These are phyloP conservation scores for Protomyces pachydermus DNA, from an alignment of 1,139 yeast species.

Conservation along the genomic window DNA sequence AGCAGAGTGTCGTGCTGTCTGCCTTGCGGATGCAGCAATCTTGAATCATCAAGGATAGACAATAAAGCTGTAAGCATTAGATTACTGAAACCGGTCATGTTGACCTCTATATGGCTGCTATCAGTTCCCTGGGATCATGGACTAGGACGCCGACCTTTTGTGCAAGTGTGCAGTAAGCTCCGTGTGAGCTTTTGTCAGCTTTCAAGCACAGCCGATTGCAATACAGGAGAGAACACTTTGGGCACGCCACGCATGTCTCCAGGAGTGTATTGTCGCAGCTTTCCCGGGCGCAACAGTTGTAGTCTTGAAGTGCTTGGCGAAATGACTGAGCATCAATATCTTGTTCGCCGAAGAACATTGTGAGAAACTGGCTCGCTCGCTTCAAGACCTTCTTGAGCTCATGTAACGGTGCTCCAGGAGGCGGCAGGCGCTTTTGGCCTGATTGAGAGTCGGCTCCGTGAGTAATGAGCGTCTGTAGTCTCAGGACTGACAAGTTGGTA, in stretches of 20 bases:
- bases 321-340: constrained; percentile 13
- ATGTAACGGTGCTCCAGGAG: constrained; percentile 9
- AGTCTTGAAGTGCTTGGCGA: constrained; percentile 1
- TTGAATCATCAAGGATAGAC: background rate
- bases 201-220: constrained; percentile 3
- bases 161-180: background rate
- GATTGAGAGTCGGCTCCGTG: background rate
- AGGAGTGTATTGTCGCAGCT: background rate
- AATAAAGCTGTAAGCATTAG: background rate
- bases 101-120: background rate
- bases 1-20: constrained; percentile 12
- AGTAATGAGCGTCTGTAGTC: constrained; percentile 5
- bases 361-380: background rate
- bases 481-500: constrained; percentile 19
- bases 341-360: constrained; percentile 4
- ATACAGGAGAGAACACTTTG: constrained; percentile 1
- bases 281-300: background rate
- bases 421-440: background rate
- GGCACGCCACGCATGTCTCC: constrained; percentile 8
- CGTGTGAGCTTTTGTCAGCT: background rate
- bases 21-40: constrained; percentile 16
- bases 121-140: background rate
- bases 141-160: background rate
- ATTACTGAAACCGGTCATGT: background rate
- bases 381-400: background rate